Conservation (phyloP, 257 asterid species). For the Lycium ferocissimum region DNA sequence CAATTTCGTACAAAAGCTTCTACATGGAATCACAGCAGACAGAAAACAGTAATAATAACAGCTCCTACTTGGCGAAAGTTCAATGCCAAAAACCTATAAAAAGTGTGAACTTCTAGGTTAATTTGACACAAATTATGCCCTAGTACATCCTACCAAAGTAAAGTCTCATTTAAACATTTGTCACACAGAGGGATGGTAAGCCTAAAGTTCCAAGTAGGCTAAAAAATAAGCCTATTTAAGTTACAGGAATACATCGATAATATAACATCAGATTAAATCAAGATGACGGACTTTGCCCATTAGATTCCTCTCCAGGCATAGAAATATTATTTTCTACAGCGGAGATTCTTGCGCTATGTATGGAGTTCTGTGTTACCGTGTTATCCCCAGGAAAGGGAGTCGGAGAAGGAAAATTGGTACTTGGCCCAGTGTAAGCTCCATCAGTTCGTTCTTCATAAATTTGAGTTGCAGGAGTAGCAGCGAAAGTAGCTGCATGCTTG, state of each 20-base stretch:
- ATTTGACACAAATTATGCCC: constrained; percentile 40
- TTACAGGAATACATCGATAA: constrained; percentile 41
- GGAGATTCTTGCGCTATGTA: constrained; percentile 49
- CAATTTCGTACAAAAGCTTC: not conserved
- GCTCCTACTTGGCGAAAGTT: constrained; percentile 39
- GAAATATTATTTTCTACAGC: constrained; percentile 46
- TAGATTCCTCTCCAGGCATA: constrained; percentile 56
- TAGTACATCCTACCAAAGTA: constrained; percentile 31
- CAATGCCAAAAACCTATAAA: constrained; percentile 47
- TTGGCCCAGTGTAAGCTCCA: constrained; percentile 46
- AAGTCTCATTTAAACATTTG: not conserved
- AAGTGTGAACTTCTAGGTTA: constrained; percentile 28
- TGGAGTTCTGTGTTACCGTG: constrained; percentile 49
- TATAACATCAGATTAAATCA: constrained; percentile 45
- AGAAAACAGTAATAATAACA: constrained; percentile 27
- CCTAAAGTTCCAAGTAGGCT: constrained; percentile 46
- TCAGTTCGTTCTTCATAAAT: constrained; percentile 54
- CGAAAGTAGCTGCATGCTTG: constrained; percentile 57
- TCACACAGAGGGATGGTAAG: constrained; percentile 49
- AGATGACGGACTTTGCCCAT: constrained; percentile 61
- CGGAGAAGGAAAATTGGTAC: constrained; percentile 50
- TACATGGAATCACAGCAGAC: constrained; percentile 37
- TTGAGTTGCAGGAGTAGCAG: constrained; percentile 52
- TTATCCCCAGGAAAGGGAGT: constrained; percentile 57
- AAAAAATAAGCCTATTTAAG: constrained; percentile 7